Base-by-base conservation (phyloP, 2,329 filamentous ascomycete species). In the Colletotrichum karsti region DNA sequence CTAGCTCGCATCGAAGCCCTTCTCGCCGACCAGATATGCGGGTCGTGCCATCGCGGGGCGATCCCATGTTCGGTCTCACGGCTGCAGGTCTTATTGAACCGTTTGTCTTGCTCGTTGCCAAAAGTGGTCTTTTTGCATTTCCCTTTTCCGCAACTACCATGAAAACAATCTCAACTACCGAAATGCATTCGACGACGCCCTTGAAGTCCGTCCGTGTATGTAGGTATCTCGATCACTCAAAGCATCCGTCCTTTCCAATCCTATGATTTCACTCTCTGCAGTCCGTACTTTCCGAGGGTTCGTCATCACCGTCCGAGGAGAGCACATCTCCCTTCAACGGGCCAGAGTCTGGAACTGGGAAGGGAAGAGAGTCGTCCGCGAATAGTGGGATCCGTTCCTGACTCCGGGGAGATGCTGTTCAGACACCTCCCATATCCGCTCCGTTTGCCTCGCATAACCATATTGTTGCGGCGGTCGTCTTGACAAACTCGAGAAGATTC, bases 121-220 rank as follows among this genome's bases (percentile, higher is more conserved):
- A 66, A 22, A 53, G 22, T 28, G 8, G 53, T 51, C 26, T 67
- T 68, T n/a, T 54, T 48, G 46, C 48, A 65, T 59, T 59, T 26
- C 61, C 41, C 53, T 39, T 67, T 67, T 37, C 41, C 26, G 24
- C 54, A 26, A 48, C 41, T 46, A 59, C 41, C 46, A 50, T 12
- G 26, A 57, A 51, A 37, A 22, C 42, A 63, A 24, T 51, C 51
- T 61, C 37, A 30, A 57, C 59, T 57, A 35, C 20, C 61, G 56
- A 57, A 69, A 35, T 48, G 55, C 46, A 57, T 44, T 39, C 55
- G 56, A 60, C 69, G 62, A 69, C 69, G 69, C 59, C 63, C 67
- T 60, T 7, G 22, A 57, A 35, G n/a, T 10, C 41, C 59, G 67
- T 68, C 55, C 63, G 35, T 70, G 54, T 71, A 68, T 57, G 28